A percentile compares a stretch with the other conserved stretches of the same genome.
Evolutionary conservation across 2,329 filamentous ascomycete species (phyloP).

Genomic region (Tothia fuscella): DNA sequence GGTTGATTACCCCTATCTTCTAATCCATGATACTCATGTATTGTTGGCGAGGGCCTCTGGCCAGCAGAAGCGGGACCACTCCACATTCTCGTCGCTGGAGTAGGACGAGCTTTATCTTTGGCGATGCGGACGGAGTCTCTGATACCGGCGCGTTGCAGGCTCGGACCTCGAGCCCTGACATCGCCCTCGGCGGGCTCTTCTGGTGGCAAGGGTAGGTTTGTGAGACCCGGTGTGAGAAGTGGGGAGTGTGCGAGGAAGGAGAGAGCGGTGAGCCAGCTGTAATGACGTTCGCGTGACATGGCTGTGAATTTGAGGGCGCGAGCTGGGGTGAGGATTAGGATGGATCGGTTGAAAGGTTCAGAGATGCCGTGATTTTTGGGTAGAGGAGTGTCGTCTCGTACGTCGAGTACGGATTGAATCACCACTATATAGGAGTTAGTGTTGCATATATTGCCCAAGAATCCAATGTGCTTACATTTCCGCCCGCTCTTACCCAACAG

Average conservation of each 20-base stretch:
- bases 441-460: constrained; percentile 9
- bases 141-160: constrained; percentile 48
- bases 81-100: constrained; percentile 20
- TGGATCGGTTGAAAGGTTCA: constrained; percentile 76
- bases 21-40: constrained; percentile 15
- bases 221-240: constrained; percentile 65
- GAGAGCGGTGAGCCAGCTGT: constrained; percentile 85
- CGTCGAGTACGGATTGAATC: constrained; percentile 93
- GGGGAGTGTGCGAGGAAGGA: constrained; percentile 90
- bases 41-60: constrained; percentile 18
- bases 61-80: constrained; percentile 22
- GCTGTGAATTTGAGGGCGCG: constrained; percentile 94
- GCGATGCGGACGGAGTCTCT: constrained; percentile 83
- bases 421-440: constrained; percentile 48
- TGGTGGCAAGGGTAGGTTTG: constrained; percentile 38
- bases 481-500: constrained; percentile 88
- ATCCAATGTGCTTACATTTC: constrained; percentile 57
- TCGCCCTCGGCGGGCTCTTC: constrained; percentile 27
- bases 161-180: constrained; percentile 17
- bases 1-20: constrained; percentile 29
- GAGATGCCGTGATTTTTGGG: constrained; percentile 53
- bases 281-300: constrained; percentile 70
- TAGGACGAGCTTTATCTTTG: constrained; percentile 52
- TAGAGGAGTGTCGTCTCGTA: constrained; percentile 81
- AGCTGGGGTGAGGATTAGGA: constrained; percentile 85